A percentile compares a stretch with the other conserved stretches of the same genome.
These are phyloP conservation scores for Fusarium globosum DNA, from an alignment of 2,329 filamentous ascomycete species.

Conservation along the genomic window DNA sequence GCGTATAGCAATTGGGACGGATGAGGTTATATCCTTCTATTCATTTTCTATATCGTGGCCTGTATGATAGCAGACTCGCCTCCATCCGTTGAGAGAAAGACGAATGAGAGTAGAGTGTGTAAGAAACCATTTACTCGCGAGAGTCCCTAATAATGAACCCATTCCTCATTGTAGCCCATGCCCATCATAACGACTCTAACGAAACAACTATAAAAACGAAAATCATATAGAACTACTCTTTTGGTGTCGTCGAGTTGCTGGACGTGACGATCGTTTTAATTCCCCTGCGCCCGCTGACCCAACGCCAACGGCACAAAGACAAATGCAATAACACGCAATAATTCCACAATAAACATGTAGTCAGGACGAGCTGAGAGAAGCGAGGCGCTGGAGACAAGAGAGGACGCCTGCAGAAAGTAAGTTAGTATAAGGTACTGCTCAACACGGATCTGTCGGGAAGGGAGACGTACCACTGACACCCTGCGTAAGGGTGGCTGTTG, in stretches of 20 bases:
- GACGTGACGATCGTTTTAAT: constrained; percentile 20
- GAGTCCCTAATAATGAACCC: constrained; percentile 20
- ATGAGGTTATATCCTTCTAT: not conserved
- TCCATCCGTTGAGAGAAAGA: not conserved
- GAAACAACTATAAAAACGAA: not conserved
- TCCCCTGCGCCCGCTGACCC: constrained; percentile 40
- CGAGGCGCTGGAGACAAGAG: constrained; percentile 56
- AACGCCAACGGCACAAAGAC: constrained; percentile 43
- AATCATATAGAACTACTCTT: constrained; percentile 28
- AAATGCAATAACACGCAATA: constrained; percentile 37
- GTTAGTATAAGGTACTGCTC: not conserved
- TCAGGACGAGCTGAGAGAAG: constrained; percentile 44
- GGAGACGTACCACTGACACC: constrained; percentile 82
- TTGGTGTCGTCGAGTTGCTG: constrained; percentile 20
- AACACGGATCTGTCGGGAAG: too few species aligned
- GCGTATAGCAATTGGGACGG: not conserved
- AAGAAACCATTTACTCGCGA: constrained; percentile 23
- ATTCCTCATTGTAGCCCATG: constrained; percentile 4
- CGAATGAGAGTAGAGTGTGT: constrained; percentile 24
- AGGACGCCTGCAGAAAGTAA: constrained; percentile 51
- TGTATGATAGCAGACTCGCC: not conserved
- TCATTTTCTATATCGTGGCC: not conserved
- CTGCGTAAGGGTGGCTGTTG: constrained; percentile 85
- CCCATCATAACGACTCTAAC: constrained; percentile 2
- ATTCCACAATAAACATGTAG: constrained; percentile 26